Percentiles rank a stretch among this genome's conserved stretches.
Conservation (phyloP, 768 basidiomycete genomes). For the Boletus coccyginus region DNA sequence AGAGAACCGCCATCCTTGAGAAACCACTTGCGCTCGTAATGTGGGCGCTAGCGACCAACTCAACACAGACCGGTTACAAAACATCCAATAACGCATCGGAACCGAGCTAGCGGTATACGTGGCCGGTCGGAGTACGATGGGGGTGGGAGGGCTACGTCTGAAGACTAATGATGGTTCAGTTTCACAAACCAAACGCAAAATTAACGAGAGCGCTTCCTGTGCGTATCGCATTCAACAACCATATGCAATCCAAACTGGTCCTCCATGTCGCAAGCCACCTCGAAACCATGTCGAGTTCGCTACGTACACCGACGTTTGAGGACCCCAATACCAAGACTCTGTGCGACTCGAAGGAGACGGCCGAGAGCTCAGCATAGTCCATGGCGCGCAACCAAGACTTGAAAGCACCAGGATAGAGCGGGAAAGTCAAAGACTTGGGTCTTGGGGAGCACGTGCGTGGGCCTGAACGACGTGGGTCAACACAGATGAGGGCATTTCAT, state of each 20-base stretch:
- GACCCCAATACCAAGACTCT: constrained; percentile 35
- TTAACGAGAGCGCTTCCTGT: constrained; percentile 33
- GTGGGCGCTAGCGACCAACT: constrained; percentile 4
- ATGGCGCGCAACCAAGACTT: constrained; percentile 50
- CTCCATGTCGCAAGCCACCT: constrained; percentile 29
- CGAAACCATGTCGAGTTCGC: constrained; percentile 55
- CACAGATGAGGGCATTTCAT: constrained; percentile 11
- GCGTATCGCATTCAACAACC: constrained; percentile 30
- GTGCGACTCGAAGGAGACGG: constrained; percentile 13
- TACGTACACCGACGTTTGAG: constrained; percentile 52
- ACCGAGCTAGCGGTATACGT: constrained; percentile 39
- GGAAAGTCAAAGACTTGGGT: constrained; percentile 45
- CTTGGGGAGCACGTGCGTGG: constrained; percentile 39
- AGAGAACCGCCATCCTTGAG: neutral
- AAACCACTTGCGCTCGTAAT: neutral
- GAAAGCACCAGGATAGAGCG: constrained; percentile 55
- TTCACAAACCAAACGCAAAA: constrained; percentile 10
- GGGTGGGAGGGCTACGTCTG: constrained; percentile 23
- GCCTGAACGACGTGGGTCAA: constrained; percentile 31
- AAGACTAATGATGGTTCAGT: constrained; percentile 16
- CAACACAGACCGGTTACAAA: constrained; percentile 20
- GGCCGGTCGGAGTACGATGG: constrained; percentile 17
- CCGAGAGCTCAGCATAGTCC: constrained; percentile 35
- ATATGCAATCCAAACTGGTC: constrained; percentile 16
- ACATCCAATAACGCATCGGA: constrained; percentile 21